These are phyloP conservation scores for Botrytis sinoallii DNA, from an alignment of 2,329 filamentous ascomycete genomes.

Conservation along the genomic window DNA sequence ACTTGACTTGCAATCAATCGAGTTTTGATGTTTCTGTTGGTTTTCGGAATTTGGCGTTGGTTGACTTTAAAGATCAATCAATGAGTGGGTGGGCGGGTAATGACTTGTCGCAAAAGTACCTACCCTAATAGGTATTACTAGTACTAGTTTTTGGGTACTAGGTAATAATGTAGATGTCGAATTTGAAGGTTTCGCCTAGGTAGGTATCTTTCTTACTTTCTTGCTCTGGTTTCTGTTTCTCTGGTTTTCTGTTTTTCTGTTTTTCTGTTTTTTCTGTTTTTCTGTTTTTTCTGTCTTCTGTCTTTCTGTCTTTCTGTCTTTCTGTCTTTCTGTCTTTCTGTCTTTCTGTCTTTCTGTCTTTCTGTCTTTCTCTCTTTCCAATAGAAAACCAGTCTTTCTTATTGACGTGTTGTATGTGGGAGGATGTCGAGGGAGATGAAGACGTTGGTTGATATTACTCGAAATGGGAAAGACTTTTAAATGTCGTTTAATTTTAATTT, in stretches of 20 bases:
- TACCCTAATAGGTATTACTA: not conserved
- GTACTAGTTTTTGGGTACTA: not conserved
- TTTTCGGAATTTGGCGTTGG: not conserved
- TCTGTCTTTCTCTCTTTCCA: not conserved
- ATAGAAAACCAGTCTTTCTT: conserved; percentile 7
- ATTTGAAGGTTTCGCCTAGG: not conserved
- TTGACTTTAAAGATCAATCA: not conserved
- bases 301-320: no score
- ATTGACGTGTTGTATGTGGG: not conserved
- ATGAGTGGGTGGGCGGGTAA: not conserved
- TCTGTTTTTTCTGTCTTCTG: no score
- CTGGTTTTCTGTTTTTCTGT: no score
- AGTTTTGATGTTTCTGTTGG: not conserved
- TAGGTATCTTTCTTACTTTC: no score
- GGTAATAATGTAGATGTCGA: not conserved
- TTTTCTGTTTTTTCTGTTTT: no score
- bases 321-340: no score
- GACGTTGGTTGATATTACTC: not conserved
- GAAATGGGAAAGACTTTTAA: not conserved
- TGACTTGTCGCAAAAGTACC: conserved; percentile 7
- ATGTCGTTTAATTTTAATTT: not conserved
- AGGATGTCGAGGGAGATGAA: not conserved
- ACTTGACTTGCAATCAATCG: no score
- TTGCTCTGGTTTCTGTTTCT: no score
- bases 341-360: no score